Evolutionary conservation across 2,329 filamentous ascomycete species (phyloP).

Genomic region (Alternaria triticimaculans): DNA sequence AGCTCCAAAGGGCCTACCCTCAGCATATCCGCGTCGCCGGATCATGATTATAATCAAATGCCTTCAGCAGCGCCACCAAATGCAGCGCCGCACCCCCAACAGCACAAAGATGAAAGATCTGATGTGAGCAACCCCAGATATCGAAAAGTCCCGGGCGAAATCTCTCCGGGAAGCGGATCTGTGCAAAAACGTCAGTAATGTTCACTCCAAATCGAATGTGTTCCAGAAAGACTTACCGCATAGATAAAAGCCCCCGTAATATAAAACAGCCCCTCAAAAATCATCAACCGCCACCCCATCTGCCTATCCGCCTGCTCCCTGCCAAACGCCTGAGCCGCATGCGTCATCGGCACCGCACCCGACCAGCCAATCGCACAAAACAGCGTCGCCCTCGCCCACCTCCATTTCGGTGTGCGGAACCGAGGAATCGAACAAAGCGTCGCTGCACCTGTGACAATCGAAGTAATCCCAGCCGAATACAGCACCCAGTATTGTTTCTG

Average conservation of each 20-base stretch:
- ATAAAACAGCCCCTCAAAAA: conserved; percentile 5
- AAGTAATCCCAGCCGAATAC: conserved; percentile 2
- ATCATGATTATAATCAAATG: conserved; percentile 10
- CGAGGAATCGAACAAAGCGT: conserved; percentile 6
- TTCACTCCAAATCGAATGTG: no score
- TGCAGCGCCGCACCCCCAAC: conserved; percentile 2
- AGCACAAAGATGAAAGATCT: conserved; percentile 10
- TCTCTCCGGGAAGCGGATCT: conserved; percentile 3
- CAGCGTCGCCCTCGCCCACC: conserved; percentile 6
- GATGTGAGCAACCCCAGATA: conserved; percentile 9
- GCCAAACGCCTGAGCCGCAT: conserved; percentile 12
- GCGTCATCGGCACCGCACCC: conserved; percentile 10
- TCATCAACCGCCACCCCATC: conserved; percentile 14
- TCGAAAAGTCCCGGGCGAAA: conserved; percentile 3
- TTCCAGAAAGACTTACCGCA: no score
- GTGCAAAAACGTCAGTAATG: no score
- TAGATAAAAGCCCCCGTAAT: conserved; percentile 8
- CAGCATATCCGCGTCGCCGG: conserved; percentile 3
- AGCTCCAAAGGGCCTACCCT: neutral
- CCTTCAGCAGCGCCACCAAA: conserved; percentile 1
- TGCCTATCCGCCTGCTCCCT: conserved; percentile 9
- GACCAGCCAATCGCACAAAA: conserved; percentile 13
- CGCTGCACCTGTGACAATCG: conserved; percentile 1
- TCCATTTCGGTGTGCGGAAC: conserved; percentile 10
- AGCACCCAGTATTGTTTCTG: conserved; percentile 6